A percentile compares a stretch with the other conserved stretches of the same genome.
phyloP scores from a whole-genome alignment of 345 rosid species.

The Triadica sebifera region DNA sequence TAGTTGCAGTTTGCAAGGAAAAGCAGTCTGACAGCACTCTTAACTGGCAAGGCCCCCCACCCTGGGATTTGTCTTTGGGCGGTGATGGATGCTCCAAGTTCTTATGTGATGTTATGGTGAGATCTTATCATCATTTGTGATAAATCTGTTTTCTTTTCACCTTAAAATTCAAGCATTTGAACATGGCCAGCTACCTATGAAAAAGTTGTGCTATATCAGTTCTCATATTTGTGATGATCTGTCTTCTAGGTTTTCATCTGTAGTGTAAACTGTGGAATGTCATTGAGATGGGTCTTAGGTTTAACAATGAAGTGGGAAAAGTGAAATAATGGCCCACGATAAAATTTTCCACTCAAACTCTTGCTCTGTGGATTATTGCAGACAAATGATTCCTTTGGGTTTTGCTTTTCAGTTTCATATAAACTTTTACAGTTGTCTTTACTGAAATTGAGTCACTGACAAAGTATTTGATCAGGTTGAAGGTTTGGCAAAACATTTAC shows the following conservation, averaged over 20 bases:
- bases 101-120: constrained; percentile 93
- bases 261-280: not conserved
- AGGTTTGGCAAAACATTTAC: constrained; percentile 93
- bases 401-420: not conserved
- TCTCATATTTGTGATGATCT: not conserved
- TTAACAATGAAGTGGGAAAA: not conserved
- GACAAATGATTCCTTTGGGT: not conserved
- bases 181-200: not conserved
- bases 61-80: constrained; percentile 75
- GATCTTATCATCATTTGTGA: constrained; percentile 3
- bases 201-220: not conserved
- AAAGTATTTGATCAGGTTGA: constrained; percentile 53
- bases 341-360: not conserved
- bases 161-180: not conserved
- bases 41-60: constrained; percentile 81
- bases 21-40: constrained; percentile 32
- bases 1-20: constrained; percentile 31
- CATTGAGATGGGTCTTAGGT: not conserved
- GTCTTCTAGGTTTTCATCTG: not conserved
- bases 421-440: not conserved
- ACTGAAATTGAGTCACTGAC: constrained; percentile 20
- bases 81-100: constrained; percentile 92
- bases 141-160: not conserved
- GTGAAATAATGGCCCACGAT: not conserved
- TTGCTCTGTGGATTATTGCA: not conserved